A percentile compares a stretch with the other conserved stretches of the same genome.
These are phyloP conservation scores for Haplographium delicatum DNA, from an alignment of 495 filamentous ascomycete species.

Conservation along the genomic window DNA sequence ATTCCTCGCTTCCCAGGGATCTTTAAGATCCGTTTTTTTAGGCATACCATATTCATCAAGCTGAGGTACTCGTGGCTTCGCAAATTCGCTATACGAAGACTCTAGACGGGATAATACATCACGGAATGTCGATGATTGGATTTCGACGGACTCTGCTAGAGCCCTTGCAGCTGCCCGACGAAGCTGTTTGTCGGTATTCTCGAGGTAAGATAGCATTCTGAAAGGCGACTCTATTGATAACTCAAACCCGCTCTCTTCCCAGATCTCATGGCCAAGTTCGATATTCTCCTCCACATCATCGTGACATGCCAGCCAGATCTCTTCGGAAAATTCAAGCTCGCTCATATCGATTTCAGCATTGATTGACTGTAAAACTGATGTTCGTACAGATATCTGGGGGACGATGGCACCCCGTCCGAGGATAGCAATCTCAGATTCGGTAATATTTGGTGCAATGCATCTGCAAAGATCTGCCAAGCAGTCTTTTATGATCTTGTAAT, in stretches of 20 bases:
- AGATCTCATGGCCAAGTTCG: constrained; percentile 78
- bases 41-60: constrained; percentile 92
- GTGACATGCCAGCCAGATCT: constrained; percentile 90
- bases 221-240: constrained; percentile 50
- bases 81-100: constrained; percentile 64
- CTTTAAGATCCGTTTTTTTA: constrained; percentile 71
- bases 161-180: constrained; percentile 78
- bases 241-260: constrained; percentile 87
- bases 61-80: constrained; percentile 73
- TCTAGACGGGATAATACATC: constrained; percentile 58
- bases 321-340: constrained; percentile 75
- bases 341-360: constrained; percentile 87
- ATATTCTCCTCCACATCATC: constrained; percentile 86
- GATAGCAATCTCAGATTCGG: constrained; percentile 57
- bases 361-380: constrained; percentile 85
- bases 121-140: constrained; percentile 49
- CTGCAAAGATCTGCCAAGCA: constrained; percentile 79
- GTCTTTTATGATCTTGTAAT: constrained; percentile 92
- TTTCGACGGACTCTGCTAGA: constrained; percentile 63
- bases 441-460: constrained; percentile 72
- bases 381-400: constrained; percentile 70
- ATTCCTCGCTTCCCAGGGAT: constrained; percentile 86
- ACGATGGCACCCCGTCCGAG: constrained; percentile 73
- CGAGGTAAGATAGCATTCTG: constrained; percentile 71
- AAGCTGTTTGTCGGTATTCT: constrained; percentile 70